Conservation (phyloP, 1,139 yeast species). For the Pneumocystis sp. region DNA sequence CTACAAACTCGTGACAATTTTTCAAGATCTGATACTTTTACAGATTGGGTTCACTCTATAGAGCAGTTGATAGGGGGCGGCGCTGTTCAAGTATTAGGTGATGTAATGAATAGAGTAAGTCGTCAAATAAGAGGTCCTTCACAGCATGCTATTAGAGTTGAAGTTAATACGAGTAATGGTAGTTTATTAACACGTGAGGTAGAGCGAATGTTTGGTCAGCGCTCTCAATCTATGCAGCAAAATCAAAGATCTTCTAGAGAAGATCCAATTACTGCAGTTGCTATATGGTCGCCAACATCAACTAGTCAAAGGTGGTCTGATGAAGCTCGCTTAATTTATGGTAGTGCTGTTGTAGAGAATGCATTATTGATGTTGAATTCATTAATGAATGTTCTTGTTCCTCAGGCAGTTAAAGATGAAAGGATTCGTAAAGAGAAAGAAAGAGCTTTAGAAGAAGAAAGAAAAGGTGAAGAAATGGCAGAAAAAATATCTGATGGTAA, state of each 20-base stretch:
- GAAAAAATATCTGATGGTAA: constrained; percentile 21
- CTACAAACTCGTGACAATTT: neutral
- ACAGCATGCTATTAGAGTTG: constrained; percentile 8
- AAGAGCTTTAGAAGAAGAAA: constrained; percentile 18
- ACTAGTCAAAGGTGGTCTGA: constrained; percentile 62
- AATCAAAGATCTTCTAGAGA: constrained; percentile 6
- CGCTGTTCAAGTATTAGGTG: constrained; percentile 12
- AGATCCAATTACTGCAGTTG: constrained; percentile 17
- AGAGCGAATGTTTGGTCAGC: constrained; percentile 10
- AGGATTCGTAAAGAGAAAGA: constrained; percentile 23
- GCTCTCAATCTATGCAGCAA: neutral
- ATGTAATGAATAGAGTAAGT: constrained; percentile 7
- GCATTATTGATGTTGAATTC: constrained; percentile 37
- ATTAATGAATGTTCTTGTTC: constrained; percentile 29
- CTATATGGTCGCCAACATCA: constrained; percentile 31
- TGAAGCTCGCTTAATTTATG: constrained; percentile 36
- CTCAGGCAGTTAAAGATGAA: constrained; percentile 27
- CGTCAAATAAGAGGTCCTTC: neutral
- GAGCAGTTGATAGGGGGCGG: constrained; percentile 13
- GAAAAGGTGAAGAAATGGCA: constrained; percentile 21
- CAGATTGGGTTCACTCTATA: constrained; percentile 12
- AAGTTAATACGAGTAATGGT: constrained; percentile 3
- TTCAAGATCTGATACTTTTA: constrained; percentile 6
- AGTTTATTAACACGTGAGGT: constrained; percentile 10
- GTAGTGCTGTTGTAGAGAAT: constrained; percentile 29